Evolutionary conservation across 257 asterid genomes (phyloP), one percentile per base, ranked within the genome.

Genomic region (Nicotiana sylvestris): DNA sequence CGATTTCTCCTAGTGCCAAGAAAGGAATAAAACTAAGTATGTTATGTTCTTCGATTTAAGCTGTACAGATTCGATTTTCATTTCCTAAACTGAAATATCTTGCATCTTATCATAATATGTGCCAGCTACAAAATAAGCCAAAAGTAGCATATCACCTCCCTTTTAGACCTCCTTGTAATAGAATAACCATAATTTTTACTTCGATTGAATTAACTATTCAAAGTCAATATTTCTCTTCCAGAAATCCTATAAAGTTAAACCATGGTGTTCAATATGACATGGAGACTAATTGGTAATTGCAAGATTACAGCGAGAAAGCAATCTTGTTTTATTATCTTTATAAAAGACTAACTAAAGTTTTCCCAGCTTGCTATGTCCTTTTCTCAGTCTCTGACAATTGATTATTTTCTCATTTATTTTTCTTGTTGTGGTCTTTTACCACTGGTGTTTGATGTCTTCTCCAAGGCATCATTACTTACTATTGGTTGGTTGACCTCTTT

Each of bases 401-500:
- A 25, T 72, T 21, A 0, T 46, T 72, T 33, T 72, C 78, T 58
- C 65, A 58, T 58, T 72, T 46, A 1, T 46, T 46, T n/a, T 72
- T 33, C 78, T 72, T 46, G 15, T 72, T 43, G 12, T 70, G 35
- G 58, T 70, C 35, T 43, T 70, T 70, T 43, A 43, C n/a, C 35
- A 64, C 37, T 27, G 35, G 37, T 29, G 35, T 64, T 64, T 64
- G 35, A 64, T 64, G 35, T 64, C 67, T 12, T 64, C 68, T 27
- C 58, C 32, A n/a, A 21, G 18, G 0, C 78, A 70, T 70, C 58
- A 39, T 70, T 56, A 43, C 46, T 64, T 43, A 11, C 33, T 21
- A 70, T 70, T 70, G 58, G 58, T 43, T 70, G 78, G 58, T 43
- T 70, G 58, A 43, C 35, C 78, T 39, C 58, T 70, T 70, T 70